A percentile compares a stretch with the other conserved stretches of the same genome.
Evolutionary conservation across 2,329 filamentous ascomycete species (phyloP).

Genomic region (Colletotrichum tamarilloi): DNA sequence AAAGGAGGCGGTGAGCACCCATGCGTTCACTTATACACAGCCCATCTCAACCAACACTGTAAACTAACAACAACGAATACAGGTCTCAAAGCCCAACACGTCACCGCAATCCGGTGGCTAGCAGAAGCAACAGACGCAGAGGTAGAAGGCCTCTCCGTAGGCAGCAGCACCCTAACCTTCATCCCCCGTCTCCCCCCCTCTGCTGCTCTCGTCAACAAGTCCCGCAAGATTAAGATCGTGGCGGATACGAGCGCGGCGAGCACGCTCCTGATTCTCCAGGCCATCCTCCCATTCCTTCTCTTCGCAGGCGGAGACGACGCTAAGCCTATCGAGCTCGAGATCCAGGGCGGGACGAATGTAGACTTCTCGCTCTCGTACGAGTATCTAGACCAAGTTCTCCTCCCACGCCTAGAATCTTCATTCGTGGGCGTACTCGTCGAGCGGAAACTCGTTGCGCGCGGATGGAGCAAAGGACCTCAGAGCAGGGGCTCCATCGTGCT

Average conservation of each 20-base stretch:
- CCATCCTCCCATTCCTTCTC: conserved; percentile 68
- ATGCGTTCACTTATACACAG: not conserved
- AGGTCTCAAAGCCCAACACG: conserved; percentile 72
- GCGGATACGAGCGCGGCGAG: conserved; percentile 64
- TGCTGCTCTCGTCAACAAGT: conserved; percentile 43
- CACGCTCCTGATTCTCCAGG: conserved; percentile 68
- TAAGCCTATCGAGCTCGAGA: conserved; percentile 54
- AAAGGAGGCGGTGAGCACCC: conserved; percentile 19
- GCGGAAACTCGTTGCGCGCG: conserved; percentile 55
- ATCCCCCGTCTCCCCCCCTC: conserved; percentile 52
- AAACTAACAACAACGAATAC: not conserved
- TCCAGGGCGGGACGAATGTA: conserved; percentile 71
- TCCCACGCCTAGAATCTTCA: conserved; percentile 62
- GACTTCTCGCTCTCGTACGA: conserved; percentile 68
- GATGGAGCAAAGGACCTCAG: conserved; percentile 61
- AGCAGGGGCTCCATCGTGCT: conserved; percentile 58
- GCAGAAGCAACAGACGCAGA: conserved; percentile 62
- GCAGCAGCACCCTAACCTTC: conserved; percentile 62
- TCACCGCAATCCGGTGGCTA: conserved; percentile 65
- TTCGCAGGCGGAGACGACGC: conserved; percentile 58
- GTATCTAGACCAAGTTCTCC: conserved; percentile 70
- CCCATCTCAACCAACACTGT: not conserved
- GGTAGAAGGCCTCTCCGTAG: conserved; percentile 61
- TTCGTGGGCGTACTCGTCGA: conserved; percentile 60
- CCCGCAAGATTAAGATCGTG: conserved; percentile 59